Base-by-base conservation (phyloP, 2,329 filamentous ascomycete species). In the Aspergillus ochraceus region DNA sequence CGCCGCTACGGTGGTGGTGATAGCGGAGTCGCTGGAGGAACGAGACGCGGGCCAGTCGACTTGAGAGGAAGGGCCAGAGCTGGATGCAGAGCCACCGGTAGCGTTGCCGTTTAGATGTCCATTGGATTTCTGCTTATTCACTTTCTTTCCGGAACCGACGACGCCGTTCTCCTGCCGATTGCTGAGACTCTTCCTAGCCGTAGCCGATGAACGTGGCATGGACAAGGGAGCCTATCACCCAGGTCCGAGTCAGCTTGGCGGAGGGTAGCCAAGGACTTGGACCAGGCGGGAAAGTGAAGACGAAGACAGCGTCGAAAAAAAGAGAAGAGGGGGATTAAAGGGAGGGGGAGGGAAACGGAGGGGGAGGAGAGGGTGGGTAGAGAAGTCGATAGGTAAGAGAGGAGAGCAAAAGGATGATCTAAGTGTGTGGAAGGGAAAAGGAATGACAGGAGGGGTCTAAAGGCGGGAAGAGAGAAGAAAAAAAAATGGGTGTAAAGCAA, bases 141-240 rank as follows among this genome's bases (percentile, higher is more conserved):
- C 80, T 75, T 88, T 88, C 82, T 88, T 91, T 67, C 88, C 89
- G 55, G 90, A 87, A 71, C 88, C 88, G 83, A 92, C 89, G 76
- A 92, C 83, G 73, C 91, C 92, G 88, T 91, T 92, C 80, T 97
- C 92, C 80, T 96, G 90, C 77, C 90, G 87, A 72, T 83, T 86
- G 79, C 89, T 89, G 80, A 88, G 84, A 80, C 82, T 89, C 75
- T 81, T 80, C 72, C 79, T 79, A 74, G 77, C 75, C 70, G 79
- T 76, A 71, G 73, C 74, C 65, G 73, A 75, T 76, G 76, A 77
- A 73, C 78, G 79, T 77, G 79, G 78, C 80, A 81, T 81, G 75
- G 79, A 77, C 74, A 70, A 79, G 73, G 70, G 71, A 69, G 72
- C 71, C 73, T 68, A 68, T 73, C 68, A 72, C 70, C 74, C 71